These are phyloP conservation scores for Verticillium klebahnii DNA, from an alignment of 2,329 filamentous ascomycete species.

Conservation along the genomic window DNA sequence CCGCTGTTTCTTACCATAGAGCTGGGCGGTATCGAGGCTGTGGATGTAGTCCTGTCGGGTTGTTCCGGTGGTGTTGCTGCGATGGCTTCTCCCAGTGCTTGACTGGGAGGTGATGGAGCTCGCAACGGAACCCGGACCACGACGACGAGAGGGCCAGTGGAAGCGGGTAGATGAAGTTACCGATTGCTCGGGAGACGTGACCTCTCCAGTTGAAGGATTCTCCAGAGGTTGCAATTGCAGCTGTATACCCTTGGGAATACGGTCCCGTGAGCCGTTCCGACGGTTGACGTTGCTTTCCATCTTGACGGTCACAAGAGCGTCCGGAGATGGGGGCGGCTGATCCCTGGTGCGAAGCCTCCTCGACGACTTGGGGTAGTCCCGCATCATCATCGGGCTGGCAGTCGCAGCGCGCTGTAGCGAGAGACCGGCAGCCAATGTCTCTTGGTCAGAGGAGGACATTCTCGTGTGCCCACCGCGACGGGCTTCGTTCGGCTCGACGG, in stretches of 20 bases:
- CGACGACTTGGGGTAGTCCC: conserved; percentile 27
- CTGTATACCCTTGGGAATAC: conserved; percentile 67
- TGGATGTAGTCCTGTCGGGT: conserved; percentile 71
- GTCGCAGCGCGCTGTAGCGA: conserved; percentile 62
- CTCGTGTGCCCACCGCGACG: conserved; percentile 26
- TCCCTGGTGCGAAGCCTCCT: conserved; percentile 26
- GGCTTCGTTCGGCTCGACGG: conserved; percentile 19
- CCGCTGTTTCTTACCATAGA: conserved; percentile 51
- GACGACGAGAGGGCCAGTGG: conserved; percentile 50
- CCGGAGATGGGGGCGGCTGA: conserved; percentile 58
- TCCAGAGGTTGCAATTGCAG: conserved; percentile 61
- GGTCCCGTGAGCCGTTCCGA: conserved; percentile 68
- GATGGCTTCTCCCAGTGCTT: conserved; percentile 44
- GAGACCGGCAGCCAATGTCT: conserved; percentile 35
- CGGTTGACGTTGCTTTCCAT: conserved; percentile 55
- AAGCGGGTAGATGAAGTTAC: conserved; percentile 48
- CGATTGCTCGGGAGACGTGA: conserved; percentile 53
- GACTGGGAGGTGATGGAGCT: conserved; percentile 55
- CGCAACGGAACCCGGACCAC: conserved; percentile 50
- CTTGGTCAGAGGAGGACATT: conserved; percentile 35
- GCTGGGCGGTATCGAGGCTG: conserved; percentile 73
- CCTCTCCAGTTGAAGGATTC: conserved; percentile 40
- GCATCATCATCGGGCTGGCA: conserved; percentile 61
- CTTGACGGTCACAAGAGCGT: conserved; percentile 56
- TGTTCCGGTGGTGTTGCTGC: conserved; percentile 38